Conservation (phyloP, 805 yeast species). For the Lipomyces yamadae region DNA sequence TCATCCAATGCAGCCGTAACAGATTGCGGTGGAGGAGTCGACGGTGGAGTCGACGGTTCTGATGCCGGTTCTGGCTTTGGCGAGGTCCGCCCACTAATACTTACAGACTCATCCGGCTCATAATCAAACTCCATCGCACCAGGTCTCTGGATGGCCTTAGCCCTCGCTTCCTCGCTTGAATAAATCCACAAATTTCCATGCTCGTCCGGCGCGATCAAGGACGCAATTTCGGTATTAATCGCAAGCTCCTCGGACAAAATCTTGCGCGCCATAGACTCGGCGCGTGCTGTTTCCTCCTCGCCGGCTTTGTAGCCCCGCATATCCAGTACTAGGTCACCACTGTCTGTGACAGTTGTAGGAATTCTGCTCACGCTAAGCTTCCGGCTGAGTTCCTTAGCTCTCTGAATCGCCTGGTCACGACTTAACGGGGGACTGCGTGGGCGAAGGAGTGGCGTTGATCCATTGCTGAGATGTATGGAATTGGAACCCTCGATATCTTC, state of each 20-base stretch:
- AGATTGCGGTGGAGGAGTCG: constrained; percentile 17
- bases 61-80: constrained; percentile 23
- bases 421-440: constrained; percentile 39
- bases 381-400: constrained; percentile 66
- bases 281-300: constrained; percentile 71
- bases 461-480: constrained; percentile 28
- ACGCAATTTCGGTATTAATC: constrained; percentile 42
- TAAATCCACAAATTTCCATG: constrained; percentile 47
- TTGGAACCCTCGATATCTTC: constrained; percentile 30
- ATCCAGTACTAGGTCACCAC: constrained; percentile 88
- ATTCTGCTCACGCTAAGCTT: constrained; percentile 60
- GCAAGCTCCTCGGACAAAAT: constrained; percentile 75
- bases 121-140: constrained; percentile 36
- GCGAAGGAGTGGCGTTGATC: constrained; percentile 33
- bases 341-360: constrained; percentile 83
- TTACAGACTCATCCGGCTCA: constrained; percentile 30
- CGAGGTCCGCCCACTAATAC: constrained; percentile 18
- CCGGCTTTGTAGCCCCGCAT: constrained; percentile 96
- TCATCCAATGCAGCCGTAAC: constrained; percentile 10
- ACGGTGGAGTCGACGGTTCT: constrained; percentile 24
- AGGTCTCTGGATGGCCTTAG: constrained; percentile 26
- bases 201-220: constrained; percentile 43
- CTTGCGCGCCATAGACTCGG: constrained; percentile 75
- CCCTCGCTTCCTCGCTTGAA: constrained; percentile 39
- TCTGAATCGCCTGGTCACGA: constrained; percentile 56